Conservation (phyloP, 108 stramenopile species). For the Cyclotella baltica region DNA sequence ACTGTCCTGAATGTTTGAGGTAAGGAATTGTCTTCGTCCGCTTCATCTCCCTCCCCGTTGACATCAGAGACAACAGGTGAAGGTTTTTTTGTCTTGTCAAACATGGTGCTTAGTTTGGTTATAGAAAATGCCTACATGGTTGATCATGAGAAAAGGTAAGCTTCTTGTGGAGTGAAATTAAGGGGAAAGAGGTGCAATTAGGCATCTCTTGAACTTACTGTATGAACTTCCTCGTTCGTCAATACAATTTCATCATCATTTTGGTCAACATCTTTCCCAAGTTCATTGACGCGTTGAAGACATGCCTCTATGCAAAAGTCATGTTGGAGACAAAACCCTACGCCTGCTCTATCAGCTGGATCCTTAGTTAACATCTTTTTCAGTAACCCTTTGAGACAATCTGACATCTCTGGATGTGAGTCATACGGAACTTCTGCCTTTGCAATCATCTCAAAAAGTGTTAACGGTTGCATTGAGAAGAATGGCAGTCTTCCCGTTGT, state of each 20-base stretch:
- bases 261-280: conserved; percentile 28
- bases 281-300: conserved; percentile 50
- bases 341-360: conserved; percentile 71
- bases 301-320: conserved; percentile 69
- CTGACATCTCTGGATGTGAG: conserved; percentile 54
- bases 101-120: conserved; percentile 15
- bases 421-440: conserved; percentile 60
- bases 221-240: conserved; percentile 22
- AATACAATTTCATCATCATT: conserved; percentile 30
- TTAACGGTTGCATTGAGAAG: conserved; percentile 69
- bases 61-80: not conserved
- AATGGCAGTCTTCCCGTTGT: conserved; percentile 86
- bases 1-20: not conserved
- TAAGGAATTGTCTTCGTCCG: not conserved
- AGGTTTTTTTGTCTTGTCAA: not conserved
- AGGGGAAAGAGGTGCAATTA: not conserved
- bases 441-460: conserved; percentile 76
- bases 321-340: conserved; percentile 89
- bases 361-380: conserved; percentile 71
- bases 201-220: not conserved
- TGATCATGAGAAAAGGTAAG: not conserved
- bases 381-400: conserved; percentile 65
- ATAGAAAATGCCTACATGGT: conserved; percentile 24
- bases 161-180: no score
- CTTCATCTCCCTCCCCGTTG: not conserved